A percentile compares a stretch with the other conserved stretches of the same genome.
These are phyloP conservation scores for Mortierella alpina DNA, from an alignment of 192 early-diverging fungal genomes.

Conservation along the genomic window DNA sequence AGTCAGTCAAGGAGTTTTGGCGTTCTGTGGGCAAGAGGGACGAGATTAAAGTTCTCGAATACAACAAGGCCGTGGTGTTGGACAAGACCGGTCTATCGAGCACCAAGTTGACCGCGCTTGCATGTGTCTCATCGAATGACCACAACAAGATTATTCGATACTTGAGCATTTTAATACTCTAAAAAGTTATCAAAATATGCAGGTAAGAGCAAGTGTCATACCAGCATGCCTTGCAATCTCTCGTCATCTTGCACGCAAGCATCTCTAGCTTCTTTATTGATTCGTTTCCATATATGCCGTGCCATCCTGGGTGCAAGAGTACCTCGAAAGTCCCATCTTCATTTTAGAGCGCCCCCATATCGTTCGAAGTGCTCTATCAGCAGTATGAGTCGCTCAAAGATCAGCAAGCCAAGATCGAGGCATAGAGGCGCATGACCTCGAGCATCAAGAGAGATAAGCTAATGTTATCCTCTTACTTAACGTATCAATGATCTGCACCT, in stretches of 20 bases:
- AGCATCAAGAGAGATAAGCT: conserved; percentile 7
- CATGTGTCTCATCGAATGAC: conserved; percentile 11
- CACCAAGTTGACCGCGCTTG: conserved; percentile 8
- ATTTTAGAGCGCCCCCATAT: neutral
- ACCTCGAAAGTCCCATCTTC: neutral
- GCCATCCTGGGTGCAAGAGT: neutral
- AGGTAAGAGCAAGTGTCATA: conserved; percentile 5
- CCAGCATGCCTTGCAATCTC: neutral
- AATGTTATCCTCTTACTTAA: neutral
- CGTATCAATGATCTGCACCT: conserved; percentile 5
- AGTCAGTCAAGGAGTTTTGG: neutral
- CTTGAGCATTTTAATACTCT: neutral
- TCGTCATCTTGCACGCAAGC: neutral
- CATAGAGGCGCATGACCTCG: conserved; percentile 2
- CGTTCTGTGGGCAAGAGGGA: conserved; percentile 6
- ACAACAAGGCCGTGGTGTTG: neutral
- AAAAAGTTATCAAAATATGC: conserved; percentile 5
- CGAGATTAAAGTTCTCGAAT: conserved; percentile 8
- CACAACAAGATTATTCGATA: too few species aligned
- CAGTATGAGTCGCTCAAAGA: conserved; percentile 2
- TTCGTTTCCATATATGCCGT: neutral
- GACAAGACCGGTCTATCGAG: neutral
- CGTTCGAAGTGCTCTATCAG: conserved; percentile 7
- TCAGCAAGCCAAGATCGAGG: neutral
- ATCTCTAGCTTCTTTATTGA: neutral